Evolutionary conservation across 192 early-diverging fungal species (phyloP).

Genomic region (Chytriomyces sp.): DNA sequence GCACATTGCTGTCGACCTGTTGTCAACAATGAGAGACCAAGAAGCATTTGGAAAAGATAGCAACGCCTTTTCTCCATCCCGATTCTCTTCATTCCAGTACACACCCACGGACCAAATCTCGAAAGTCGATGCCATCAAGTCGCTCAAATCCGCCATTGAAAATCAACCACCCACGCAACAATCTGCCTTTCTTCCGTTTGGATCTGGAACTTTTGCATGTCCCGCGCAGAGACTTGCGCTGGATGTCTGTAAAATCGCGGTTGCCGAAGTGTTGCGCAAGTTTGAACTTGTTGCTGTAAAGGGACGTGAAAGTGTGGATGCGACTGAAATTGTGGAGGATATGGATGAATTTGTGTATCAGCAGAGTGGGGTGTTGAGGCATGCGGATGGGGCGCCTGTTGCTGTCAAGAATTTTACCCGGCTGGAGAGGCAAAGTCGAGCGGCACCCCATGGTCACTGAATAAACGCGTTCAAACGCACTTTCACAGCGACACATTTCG

Average conservation of each 20-base stretch:
- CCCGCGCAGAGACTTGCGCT: slow-evolving; percentile 25
- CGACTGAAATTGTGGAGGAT: background rate
- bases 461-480: too few relatives aligned
- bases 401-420: slow-evolving; percentile 25
- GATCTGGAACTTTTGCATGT: slow-evolving; percentile 15
- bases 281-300: slow-evolving; percentile 13
- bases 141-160: background rate
- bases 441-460: too few relatives aligned
- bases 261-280: slow-evolving; percentile 26
- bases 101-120: background rate
- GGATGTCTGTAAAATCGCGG: slow-evolving; percentile 9
- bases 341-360: slow-evolving; percentile 13
- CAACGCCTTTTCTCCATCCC: slow-evolving; percentile 3
- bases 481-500: too few relatives aligned
- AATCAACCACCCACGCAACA: background rate
- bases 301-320: background rate
- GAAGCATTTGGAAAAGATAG: slow-evolving; percentile 5
- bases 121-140: background rate
- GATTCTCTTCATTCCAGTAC: slow-evolving; percentile 2
- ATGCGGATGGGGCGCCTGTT: slow-evolving; percentile 21
- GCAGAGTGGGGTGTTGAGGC: slow-evolving; percentile 27
- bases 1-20: slow-evolving; percentile 29
- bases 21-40: slow-evolving; percentile 1
- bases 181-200: slow-evolving; percentile 19
- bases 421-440: too few relatives aligned